Conservation (phyloP, 164 flowering plant species). For the Vitis amurensis region DNA sequence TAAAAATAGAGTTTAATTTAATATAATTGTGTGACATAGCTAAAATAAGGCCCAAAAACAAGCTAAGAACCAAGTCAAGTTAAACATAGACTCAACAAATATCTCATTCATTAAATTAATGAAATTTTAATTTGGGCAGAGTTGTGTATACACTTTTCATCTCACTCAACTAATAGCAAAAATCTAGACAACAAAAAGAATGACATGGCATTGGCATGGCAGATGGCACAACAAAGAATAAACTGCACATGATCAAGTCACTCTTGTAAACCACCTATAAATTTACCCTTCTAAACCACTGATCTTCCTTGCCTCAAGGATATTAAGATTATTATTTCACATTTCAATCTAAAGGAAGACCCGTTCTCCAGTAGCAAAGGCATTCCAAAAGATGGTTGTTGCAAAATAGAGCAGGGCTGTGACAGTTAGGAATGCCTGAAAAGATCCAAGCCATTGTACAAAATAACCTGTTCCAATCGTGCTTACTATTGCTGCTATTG, state of each 20-base stretch:
- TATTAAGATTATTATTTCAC: too few species aligned
- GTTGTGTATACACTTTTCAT: too few species aligned
- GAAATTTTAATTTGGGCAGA: too few species aligned
- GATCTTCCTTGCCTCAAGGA: too few species aligned
- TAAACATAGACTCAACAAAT: too few species aligned
- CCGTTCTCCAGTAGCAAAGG: conserved; percentile 85
- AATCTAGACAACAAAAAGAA: not conserved
- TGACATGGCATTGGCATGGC: too few species aligned
- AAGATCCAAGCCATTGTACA: conserved; percentile 96
- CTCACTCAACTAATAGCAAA: not conserved
- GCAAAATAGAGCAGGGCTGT: conserved; percentile 78
- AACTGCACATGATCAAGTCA: conserved; percentile 1
- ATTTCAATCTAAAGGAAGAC: conserved; percentile 34
- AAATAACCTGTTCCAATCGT: conserved; percentile 94
- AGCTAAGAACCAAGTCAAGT: too few species aligned
- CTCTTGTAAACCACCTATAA: not conserved
- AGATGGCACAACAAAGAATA: conserved; percentile 1
- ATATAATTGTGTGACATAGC: too few species aligned
- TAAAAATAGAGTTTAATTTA: too few species aligned
- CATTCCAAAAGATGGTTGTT: conserved; percentile 78
- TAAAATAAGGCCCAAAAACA: too few species aligned
- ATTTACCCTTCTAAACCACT: too few species aligned
- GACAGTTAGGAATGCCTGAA: conserved; percentile 84
- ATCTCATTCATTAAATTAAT: too few species aligned
- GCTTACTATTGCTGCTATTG: conserved; percentile 89